These are phyloP conservation scores for Simmondsia chinensis DNA, from an alignment of 148 eudicot genomes.

Conservation along the genomic window DNA sequence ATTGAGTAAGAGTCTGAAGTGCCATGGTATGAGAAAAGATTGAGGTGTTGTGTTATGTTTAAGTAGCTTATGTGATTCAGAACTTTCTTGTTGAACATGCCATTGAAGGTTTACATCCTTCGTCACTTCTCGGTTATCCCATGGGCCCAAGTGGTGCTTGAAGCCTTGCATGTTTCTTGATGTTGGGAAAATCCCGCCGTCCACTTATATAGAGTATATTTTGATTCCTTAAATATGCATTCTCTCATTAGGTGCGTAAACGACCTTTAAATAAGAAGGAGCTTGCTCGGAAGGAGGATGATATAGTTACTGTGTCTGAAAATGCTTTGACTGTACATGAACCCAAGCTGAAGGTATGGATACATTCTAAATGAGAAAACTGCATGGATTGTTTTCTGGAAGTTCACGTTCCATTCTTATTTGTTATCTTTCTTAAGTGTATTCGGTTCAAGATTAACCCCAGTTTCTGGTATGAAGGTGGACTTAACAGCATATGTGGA, in stretches of 20 bases:
- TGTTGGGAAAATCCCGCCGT: too few species aligned
- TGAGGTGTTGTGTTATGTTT: too few species aligned
- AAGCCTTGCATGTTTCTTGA: too few species aligned
- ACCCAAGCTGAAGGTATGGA: constrained; percentile 82
- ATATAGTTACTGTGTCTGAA: constrained; percentile 64
- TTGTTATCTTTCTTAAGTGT: background rate
- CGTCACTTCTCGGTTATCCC: too few species aligned
- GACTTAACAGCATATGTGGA: constrained; percentile 98
- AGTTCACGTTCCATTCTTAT: background rate
- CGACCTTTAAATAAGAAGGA: constrained; percentile 95
- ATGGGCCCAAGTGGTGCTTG: too few species aligned
- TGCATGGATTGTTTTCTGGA: background rate
- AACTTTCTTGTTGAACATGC: too few species aligned
- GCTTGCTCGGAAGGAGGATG: constrained; percentile 87
- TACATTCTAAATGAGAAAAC: background rate
- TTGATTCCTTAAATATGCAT: constrained; percentile 1
- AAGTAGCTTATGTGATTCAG: too few species aligned
- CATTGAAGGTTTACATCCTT: too few species aligned
- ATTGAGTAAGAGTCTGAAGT: too few species aligned
- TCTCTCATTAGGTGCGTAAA: constrained; percentile 67
- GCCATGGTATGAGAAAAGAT: too few species aligned
- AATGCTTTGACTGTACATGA: constrained; percentile 86
- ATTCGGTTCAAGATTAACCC: background rate
- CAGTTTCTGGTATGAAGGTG: constrained; percentile 48
- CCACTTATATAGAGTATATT: background rate